phyloP scores from a whole-genome alignment of 495 filamentous ascomycete species.

The Aspergillus panamensis region DNA sequence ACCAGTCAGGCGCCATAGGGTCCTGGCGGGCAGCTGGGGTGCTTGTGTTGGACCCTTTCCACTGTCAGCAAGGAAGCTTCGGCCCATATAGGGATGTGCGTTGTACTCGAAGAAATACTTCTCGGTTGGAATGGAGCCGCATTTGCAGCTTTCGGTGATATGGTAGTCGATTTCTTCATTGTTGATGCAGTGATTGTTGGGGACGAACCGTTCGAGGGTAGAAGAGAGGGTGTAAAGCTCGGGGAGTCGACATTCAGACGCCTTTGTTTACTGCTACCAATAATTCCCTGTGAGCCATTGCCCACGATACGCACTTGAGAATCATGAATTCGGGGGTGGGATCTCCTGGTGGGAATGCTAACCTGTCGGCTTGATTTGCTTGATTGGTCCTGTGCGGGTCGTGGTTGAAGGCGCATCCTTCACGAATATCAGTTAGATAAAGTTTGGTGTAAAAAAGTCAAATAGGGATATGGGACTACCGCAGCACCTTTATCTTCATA shows the following conservation, averaged over 20 bases:
- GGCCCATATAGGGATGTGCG: neutral
- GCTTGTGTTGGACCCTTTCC: constrained; percentile 41
- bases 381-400: constrained; percentile 60
- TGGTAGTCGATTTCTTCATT: constrained; percentile 59
- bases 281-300: constrained; percentile 16
- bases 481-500: constrained; percentile 74
- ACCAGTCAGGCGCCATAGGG: constrained; percentile 51
- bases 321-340: neutral
- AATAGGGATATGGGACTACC: constrained; percentile 5
- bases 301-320: neutral
- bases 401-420: constrained; percentile 88
- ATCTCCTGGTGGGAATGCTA: constrained; percentile 15
- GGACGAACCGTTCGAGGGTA: constrained; percentile 47
- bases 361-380: constrained; percentile 58
- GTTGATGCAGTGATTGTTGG: constrained; percentile 31
- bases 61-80: constrained; percentile 28
- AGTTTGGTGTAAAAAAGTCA: constrained; percentile 4
- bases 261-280: constrained; percentile 57
- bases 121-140: constrained; percentile 90
- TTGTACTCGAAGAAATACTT: constrained; percentile 42
- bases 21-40: constrained; percentile 52
- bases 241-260: constrained; percentile 93
- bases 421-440: constrained; percentile 26
- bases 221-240: constrained; percentile 76
- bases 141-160: constrained; percentile 83